A percentile compares a stretch with the other conserved stretches of the same genome.
Evolutionary conservation across 495 filamentous ascomycete genomes (phyloP).

Genomic region (Ramalina intermedia): DNA sequence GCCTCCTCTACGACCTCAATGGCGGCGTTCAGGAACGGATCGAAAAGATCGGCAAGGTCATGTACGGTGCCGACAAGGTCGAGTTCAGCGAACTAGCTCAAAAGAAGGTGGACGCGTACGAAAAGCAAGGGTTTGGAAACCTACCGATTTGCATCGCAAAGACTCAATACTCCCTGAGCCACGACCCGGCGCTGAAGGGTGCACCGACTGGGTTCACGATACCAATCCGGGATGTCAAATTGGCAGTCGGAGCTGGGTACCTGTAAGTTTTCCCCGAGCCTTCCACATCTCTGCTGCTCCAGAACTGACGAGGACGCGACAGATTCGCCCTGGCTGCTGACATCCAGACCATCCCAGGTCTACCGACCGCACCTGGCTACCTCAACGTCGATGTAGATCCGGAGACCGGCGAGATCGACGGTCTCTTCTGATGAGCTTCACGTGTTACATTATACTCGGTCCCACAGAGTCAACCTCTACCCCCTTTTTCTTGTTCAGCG

Average conservation of each 20-base stretch:
- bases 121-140: constrained; percentile 77
- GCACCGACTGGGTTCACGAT: constrained; percentile 94
- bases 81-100: constrained; percentile 90
- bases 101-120: constrained; percentile 92
- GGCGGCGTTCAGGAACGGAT: constrained; percentile 80
- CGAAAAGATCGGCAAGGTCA: constrained; percentile 73
- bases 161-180: constrained; percentile 93
- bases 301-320: constrained; percentile 8
- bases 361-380: constrained; percentile 92
- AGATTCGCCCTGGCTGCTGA: constrained; percentile 90
- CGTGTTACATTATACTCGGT: too few species aligned
- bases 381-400: constrained; percentile 88
- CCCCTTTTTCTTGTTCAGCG: too few species aligned
- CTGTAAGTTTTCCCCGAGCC: constrained; percentile 38
- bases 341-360: constrained; percentile 93
- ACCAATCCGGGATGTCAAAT: constrained; percentile 82
- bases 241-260: constrained; percentile 89
- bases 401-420: constrained; percentile 91
- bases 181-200: constrained; percentile 86
- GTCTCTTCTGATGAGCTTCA: constrained; percentile 55
- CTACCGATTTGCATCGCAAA: constrained; percentile 94
- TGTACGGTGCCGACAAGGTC: constrained; percentile 86
- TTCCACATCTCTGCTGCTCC: not conserved
- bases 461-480: too few species aligned
- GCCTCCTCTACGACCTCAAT: constrained; percentile 69